Evolutionary conservation across 371 early-diverging fungal species (phyloP).

Genomic region (Zychaea mexicana): DNA sequence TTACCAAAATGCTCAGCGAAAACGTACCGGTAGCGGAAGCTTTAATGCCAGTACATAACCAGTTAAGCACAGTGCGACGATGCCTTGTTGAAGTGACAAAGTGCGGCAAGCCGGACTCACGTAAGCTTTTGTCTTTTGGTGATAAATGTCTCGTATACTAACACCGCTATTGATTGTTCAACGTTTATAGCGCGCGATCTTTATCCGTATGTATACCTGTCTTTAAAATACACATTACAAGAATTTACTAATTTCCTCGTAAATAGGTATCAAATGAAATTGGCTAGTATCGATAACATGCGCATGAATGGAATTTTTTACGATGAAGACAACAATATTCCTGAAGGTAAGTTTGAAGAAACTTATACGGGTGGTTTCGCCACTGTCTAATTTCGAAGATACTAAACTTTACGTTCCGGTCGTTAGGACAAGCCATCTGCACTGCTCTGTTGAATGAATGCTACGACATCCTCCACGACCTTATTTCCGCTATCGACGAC

Average conservation of each 20-base stretch:
- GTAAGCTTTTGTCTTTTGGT: too few species aligned
- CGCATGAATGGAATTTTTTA: conserved; percentile 87
- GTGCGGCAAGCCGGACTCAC: conserved; percentile 79
- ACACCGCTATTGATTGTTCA: background rate
- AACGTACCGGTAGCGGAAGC: conserved; percentile 89
- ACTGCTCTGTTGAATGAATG: conserved; percentile 85
- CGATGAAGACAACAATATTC: conserved; percentile 80
- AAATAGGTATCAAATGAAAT: conserved; percentile 75
- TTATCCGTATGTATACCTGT: conserved; percentile 62
- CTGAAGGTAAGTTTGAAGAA: conserved; percentile 61
- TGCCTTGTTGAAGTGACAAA: conserved; percentile 83
- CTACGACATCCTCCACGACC: conserved; percentile 82
- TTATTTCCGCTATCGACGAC: conserved; percentile 46
- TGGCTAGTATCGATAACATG: conserved; percentile 81
- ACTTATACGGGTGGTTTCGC: conserved; percentile 1
- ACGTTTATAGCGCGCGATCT: conserved; percentile 65
- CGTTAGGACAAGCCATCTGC: conserved; percentile 74
- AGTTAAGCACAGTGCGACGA: conserved; percentile 80
- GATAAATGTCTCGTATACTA: too few species aligned
- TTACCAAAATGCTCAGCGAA: conserved; percentile 80
- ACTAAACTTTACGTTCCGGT: too few species aligned
- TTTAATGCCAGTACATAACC: conserved; percentile 83
- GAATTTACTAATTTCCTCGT: background rate
- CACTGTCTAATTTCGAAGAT: too few species aligned
- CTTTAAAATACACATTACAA: background rate